phyloP scores from a whole-genome alignment of 179 eudicot genomes.

The Heliamphora pulchella region DNA sequence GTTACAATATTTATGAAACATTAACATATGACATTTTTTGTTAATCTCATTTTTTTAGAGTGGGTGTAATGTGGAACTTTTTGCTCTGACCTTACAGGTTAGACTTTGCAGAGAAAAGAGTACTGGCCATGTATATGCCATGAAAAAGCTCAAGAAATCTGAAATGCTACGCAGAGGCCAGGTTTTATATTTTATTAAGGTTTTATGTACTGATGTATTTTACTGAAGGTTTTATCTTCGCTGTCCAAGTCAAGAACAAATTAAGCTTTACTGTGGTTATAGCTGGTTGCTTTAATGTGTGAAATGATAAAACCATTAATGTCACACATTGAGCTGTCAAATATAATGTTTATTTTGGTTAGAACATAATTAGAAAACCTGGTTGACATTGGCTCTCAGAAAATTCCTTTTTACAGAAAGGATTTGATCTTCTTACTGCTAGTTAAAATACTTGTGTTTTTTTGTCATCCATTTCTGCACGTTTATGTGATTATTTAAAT shows the following conservation, averaged over 20 bases:
- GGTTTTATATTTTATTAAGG: conserved; percentile 1
- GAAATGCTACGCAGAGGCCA: conserved; percentile 25
- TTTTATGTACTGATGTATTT: neutral
- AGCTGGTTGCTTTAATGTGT: neutral
- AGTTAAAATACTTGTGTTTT: neutral
- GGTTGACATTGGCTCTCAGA: neutral
- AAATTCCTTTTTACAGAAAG: neutral
- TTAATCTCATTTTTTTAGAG: neutral
- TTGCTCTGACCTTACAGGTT: conserved; percentile 1
- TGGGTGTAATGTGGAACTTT: neutral
- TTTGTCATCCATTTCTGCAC: neutral
- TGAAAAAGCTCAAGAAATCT: conserved; percentile 22
- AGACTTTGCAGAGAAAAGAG: conserved; percentile 23
- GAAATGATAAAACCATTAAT: neutral
- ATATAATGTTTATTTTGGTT: neutral
- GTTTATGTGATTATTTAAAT: neutral
- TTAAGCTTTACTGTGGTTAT: neutral
- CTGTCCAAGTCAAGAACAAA: neutral
- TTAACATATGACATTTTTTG: neutral
- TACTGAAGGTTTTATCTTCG: neutral
- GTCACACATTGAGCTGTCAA: neutral
- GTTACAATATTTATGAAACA: neutral
- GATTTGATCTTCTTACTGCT: neutral
- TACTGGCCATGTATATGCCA: conserved; percentile 20
- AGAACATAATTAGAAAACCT: neutral